These are phyloP conservation scores for Crithidia acanthocephali DNA, from an alignment of 208 protist genomes.

Conservation along the genomic window DNA sequence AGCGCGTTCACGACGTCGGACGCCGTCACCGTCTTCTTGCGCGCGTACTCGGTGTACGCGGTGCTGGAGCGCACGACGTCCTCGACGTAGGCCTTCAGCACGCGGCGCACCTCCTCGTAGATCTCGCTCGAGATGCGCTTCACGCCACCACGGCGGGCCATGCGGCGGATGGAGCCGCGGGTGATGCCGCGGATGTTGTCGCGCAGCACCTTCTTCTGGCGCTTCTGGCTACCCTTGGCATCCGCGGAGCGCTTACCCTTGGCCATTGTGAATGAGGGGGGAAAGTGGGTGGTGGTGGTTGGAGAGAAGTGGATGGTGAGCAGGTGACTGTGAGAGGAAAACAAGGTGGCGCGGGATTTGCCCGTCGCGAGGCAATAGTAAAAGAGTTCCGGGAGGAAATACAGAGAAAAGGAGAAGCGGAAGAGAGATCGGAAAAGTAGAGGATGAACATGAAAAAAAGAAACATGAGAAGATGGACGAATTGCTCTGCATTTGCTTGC, in stretches of 20 bases:
- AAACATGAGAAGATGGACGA: too few relatives aligned
- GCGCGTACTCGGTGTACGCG: conserved; percentile 85
- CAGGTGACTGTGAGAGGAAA: background rate
- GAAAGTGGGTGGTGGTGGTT: background rate
- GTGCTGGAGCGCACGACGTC: conserved; percentile 81
- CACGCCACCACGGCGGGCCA: conserved; percentile 92
- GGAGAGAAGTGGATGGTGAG: too few relatives aligned
- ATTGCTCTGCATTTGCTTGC: too few relatives aligned
- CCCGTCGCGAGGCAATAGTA: too few relatives aligned
- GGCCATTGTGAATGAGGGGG: conserved; percentile 1
- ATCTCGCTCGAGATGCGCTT: conserved; percentile 86
- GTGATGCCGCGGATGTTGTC: conserved; percentile 21
- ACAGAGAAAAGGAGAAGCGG: too few relatives aligned
- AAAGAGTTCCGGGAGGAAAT: too few relatives aligned
- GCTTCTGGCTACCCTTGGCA: conserved; percentile 9
- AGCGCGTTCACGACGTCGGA: conserved; percentile 89
- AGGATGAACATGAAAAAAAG: too few relatives aligned
- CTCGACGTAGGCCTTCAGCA: conserved; percentile 87
- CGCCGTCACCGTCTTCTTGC: conserved; percentile 76
- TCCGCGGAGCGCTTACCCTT: background rate
- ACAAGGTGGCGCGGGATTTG: background rate
- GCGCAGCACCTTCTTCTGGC: conserved; percentile 29
- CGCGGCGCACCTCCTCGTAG: conserved; percentile 73
- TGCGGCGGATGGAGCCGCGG: conserved; percentile 73
- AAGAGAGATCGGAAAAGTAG: too few relatives aligned